A percentile compares a stretch with the other conserved stretches of the same genome.
These are phyloP conservation scores for Gossypium stocksii DNA, from an alignment of 345 rosid species.

Conservation along the genomic window DNA sequence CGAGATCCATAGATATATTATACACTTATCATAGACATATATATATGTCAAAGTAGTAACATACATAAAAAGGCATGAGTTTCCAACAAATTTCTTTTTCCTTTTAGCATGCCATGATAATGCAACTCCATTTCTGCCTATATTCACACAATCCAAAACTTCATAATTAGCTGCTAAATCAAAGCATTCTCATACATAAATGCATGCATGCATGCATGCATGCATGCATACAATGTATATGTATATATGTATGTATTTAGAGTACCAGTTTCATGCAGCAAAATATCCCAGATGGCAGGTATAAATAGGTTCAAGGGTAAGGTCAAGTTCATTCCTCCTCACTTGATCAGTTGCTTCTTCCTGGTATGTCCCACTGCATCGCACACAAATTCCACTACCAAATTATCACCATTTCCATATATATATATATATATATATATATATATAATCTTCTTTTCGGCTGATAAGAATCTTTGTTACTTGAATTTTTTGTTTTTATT, in stretches of 20 bases:
- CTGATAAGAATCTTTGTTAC: too few relatives aligned
- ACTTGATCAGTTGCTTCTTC: conserved; percentile 40
- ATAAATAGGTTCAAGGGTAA: conserved; percentile 55
- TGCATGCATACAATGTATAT: not conserved
- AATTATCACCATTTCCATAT: not conserved
- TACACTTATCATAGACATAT: not conserved
- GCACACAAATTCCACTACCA: not conserved
- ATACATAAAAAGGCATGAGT: not conserved
- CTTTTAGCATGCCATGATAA: not conserved
- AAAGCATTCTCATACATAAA: not conserved
- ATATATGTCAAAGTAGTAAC: not conserved
- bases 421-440: too few relatives aligned
- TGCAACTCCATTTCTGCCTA: not conserved
- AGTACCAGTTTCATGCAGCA: conserved; percentile 29
- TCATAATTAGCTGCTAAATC: not conserved
- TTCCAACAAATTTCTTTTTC: not conserved
- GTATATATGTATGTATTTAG: not conserved
- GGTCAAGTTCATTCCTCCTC: conserved; percentile 65
- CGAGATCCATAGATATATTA: not conserved
- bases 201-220: not conserved
- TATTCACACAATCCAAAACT: conserved; percentile 1
- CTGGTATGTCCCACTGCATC: conserved; percentile 53
- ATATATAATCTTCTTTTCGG: too few relatives aligned
- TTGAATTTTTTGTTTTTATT: too few relatives aligned
- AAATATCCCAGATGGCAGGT: conserved; percentile 57